Base-by-base conservation (phyloP, 75 land plant species). In the Sequoiadendron giganteum region DNA sequence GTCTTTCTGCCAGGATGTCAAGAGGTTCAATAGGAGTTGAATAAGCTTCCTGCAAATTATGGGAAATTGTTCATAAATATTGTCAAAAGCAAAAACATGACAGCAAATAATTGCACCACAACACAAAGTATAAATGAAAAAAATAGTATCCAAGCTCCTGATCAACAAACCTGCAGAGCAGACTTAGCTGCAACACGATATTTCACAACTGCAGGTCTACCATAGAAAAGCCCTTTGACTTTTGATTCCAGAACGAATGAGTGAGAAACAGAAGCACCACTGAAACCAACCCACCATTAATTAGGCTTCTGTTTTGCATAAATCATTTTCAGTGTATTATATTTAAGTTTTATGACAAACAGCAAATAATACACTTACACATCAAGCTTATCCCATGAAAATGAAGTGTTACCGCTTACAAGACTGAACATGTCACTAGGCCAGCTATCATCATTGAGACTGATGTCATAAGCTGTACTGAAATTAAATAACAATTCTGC, bases 391-490 rank as follows among this genome's bases (percentile, higher is more conserved):
- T 95, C 99, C 99, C 99, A 97, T 48, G 99, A 85, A 42, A 68
- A 86, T 52, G 98, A 93, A 58, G 92, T 95, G 92, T 88, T 95
- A 28, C 98, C 97, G 81, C 92, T 93, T 52, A 96, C 94, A 56
- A 96, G 42, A 43, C 87, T 92, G 92, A 97, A 97, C 8, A 19
- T 42, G 10, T 92, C 94, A 76, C 80, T 85, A 14, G 94, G 86
- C 99, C 99, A 97, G 81, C 91, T 92, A 89, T 94, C 95, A 91
- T 97, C 99, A 48, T 42, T 91, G 4, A 97, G 93, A 76, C 90
- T 93, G 75, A 96, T 95, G 93, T 97, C 99, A 89, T 96, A 97
- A 28, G 96, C 99, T 32, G 96, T 93, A 88, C 99, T 97, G 96
- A 6, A 88, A 88, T 85, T 68, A 85, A 19, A 47, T 18, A 52